Evolutionary conservation across 1,139 yeast genomes (phyloP).

Genomic region (Scheffersomyces quercinus): DNA sequence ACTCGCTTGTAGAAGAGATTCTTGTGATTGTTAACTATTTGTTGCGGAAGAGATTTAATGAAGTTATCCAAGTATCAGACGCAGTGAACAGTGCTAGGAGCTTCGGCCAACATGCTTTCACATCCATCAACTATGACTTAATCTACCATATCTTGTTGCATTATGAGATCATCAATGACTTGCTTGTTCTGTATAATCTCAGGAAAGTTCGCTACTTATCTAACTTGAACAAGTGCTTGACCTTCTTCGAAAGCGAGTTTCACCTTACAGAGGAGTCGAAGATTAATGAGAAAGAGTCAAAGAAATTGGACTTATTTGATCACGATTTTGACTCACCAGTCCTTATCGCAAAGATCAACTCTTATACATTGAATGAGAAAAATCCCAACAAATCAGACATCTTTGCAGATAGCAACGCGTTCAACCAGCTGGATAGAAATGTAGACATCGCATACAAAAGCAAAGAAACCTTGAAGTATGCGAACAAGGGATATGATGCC

Average conservation of each 20-base stretch:
- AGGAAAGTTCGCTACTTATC: conserved; percentile 10
- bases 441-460: conserved; percentile 1
- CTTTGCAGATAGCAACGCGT: no score
- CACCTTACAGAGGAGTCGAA: conserved; percentile 22
- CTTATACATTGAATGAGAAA: conserved; percentile 14
- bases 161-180: conserved; percentile 20
- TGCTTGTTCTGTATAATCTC: conserved; percentile 10
- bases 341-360: conserved; percentile 21
- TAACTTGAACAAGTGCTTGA: conserved; percentile 21
- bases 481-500: conserved; percentile 2
- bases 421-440: no score
- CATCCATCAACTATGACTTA: conserved; percentile 25
- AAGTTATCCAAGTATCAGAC: conserved; percentile 13
- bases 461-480: conserved; percentile 13
- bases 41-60: conserved; percentile 15
- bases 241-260: conserved; percentile 17
- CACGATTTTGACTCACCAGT: conserved; percentile 34
- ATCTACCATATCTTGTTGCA: conserved; percentile 35
- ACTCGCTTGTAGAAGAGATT: conserved; percentile 26
- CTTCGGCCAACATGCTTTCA: conserved; percentile 11
- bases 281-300: conserved; percentile 7
- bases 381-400: conserved; percentile 1
- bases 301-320: conserved; percentile 21
- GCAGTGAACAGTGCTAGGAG: conserved; percentile 5
- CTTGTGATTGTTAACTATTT: conserved; percentile 24